Percentiles rank a stretch among this genome's conserved stretches.
Conservation (phyloP, 805 yeast species). For the Spathaspora passalidarum region DNA sequence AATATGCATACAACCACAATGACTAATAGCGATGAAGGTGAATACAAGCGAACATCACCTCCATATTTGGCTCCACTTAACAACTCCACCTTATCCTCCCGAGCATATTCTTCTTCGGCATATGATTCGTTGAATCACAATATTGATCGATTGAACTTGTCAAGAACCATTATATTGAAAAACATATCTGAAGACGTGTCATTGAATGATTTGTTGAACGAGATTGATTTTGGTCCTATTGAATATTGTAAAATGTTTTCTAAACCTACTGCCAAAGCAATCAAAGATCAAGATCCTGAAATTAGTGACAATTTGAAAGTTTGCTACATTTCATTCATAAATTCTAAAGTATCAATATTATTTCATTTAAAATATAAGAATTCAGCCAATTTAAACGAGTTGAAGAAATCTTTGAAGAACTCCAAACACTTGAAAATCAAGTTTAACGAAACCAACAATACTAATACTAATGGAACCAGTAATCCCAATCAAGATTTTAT, state of each 20-base stretch:
- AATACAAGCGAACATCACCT: not conserved
- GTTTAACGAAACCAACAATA: conserved; percentile 20
- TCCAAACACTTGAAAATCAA: conserved; percentile 27
- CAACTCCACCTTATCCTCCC: conserved; percentile 3
- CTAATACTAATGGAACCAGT: not conserved
- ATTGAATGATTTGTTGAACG: conserved; percentile 37
- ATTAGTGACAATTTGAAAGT: conserved; percentile 17
- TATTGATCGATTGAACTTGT: conserved; percentile 33
- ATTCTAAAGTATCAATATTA: conserved; percentile 28
- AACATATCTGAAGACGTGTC: conserved; percentile 24
- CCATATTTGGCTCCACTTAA: conserved; percentile 11
- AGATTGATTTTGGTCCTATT: conserved; percentile 57
- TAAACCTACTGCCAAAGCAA: conserved; percentile 22
- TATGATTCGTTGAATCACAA: conserved; percentile 12
- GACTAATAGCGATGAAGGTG: not conserved
- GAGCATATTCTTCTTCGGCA: not conserved
- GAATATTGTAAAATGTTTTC: conserved; percentile 51
- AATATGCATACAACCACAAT: conserved; percentile 4
- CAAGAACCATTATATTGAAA: conserved; percentile 34
- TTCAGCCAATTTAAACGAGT: conserved; percentile 18
- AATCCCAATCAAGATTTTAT: conserved; percentile 27
- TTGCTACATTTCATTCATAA: conserved; percentile 37
- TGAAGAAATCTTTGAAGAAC: conserved; percentile 22
- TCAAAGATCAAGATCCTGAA: conserved; percentile 14
- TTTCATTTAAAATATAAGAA: conserved; percentile 34